Percentiles rank a stretch among this genome's conserved stretches.
Conservation (phyloP, 108 stramenopile genomes). For the Nitzschia sp. region DNA sequence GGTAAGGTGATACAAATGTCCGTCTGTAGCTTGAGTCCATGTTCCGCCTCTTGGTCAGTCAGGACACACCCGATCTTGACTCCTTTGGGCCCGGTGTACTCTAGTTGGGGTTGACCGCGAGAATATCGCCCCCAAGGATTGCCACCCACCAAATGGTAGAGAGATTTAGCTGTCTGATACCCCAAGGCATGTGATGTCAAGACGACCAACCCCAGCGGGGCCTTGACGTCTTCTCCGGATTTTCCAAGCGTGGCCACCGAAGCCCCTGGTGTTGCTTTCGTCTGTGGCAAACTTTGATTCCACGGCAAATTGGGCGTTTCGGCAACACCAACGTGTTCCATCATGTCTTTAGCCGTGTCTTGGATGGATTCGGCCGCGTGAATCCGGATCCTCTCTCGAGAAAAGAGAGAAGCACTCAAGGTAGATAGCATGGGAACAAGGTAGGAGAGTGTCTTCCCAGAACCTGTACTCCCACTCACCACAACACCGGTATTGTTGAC, state of each 20-base stretch:
- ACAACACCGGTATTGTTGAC: slow-evolving; percentile 60
- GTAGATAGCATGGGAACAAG: slow-evolving; percentile 74
- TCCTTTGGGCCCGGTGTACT: slow-evolving; percentile 84
- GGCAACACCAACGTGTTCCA: slow-evolving; percentile 67
- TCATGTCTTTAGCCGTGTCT: slow-evolving; percentile 67
- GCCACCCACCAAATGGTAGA: slow-evolving; percentile 76
- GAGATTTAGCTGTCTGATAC: slow-evolving; percentile 73
- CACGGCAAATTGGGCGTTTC: slow-evolving; percentile 58
- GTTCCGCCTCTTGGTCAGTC: slow-evolving; percentile 73
- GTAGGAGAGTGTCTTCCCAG: slow-evolving; percentile 81
- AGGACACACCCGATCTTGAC: slow-evolving; percentile 82
- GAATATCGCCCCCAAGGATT: slow-evolving; percentile 49
- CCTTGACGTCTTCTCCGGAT: slow-evolving; percentile 70
- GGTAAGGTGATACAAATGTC: slow-evolving; percentile 83
- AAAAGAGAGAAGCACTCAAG: slow-evolving; percentile 74
- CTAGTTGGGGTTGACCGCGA: slow-evolving; percentile 60
- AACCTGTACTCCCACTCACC: slow-evolving; percentile 55
- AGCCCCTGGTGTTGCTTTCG: slow-evolving; percentile 52
- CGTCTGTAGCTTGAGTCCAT: slow-evolving; percentile 82
- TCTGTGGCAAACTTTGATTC: neutral
- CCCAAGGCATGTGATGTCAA: slow-evolving; percentile 92
- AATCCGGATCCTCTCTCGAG: slow-evolving; percentile 67
- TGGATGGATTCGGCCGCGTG: slow-evolving; percentile 77
- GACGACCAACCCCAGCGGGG: slow-evolving; percentile 85
- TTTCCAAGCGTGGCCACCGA: slow-evolving; percentile 63